phyloP scores from a whole-genome alignment of 2,329 filamentous ascomycete genomes.

The Arachnomyces sp. region DNA sequence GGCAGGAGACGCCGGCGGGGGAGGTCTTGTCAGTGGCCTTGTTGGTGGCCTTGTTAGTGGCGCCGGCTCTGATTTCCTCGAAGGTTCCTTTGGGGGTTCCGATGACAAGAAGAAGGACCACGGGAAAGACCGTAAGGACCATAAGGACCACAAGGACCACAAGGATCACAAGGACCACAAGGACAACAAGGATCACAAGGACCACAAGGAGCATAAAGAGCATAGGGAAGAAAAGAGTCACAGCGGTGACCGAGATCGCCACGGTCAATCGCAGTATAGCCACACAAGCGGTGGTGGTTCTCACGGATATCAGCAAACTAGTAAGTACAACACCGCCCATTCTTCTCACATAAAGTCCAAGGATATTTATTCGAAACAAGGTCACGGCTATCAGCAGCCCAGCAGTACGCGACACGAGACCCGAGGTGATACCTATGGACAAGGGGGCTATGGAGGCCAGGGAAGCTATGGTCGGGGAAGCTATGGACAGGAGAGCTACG shows the following conservation, averaged over 20 bases:
- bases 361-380: slow-evolving; percentile 4
- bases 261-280: no score
- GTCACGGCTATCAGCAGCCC: slow-evolving; percentile 7
- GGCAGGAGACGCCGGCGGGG: slow-evolving; percentile 54
- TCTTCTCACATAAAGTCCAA: not conserved
- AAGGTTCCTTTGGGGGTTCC: slow-evolving; percentile 49
- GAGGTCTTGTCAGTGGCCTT: slow-evolving; percentile 61
- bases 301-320: no score
- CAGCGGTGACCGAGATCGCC: not conserved
- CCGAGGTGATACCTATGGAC: slow-evolving; percentile 14
- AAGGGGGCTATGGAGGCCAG: slow-evolving; percentile 13
- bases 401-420: slow-evolving; percentile 11
- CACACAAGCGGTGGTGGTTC: no score
- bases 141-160: slow-evolving; percentile 1
- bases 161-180: slow-evolving; percentile 4
- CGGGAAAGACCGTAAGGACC: slow-evolving; percentile 1
- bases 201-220: slow-evolving; percentile 10
- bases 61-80: slow-evolving; percentile 55
- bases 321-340: slow-evolving; percentile 1
- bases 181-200: slow-evolving; percentile 8
- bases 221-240: slow-evolving; percentile 6
- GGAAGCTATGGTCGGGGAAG: slow-evolving; percentile 5
- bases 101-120: slow-evolving; percentile 31
- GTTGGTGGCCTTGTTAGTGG: slow-evolving; percentile 59
- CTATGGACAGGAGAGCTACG: slow-evolving; percentile 5